These are phyloP conservation scores for Ilyonectria mors-panacis DNA, from an alignment of 2,329 filamentous ascomycete species.

Conservation along the genomic window DNA sequence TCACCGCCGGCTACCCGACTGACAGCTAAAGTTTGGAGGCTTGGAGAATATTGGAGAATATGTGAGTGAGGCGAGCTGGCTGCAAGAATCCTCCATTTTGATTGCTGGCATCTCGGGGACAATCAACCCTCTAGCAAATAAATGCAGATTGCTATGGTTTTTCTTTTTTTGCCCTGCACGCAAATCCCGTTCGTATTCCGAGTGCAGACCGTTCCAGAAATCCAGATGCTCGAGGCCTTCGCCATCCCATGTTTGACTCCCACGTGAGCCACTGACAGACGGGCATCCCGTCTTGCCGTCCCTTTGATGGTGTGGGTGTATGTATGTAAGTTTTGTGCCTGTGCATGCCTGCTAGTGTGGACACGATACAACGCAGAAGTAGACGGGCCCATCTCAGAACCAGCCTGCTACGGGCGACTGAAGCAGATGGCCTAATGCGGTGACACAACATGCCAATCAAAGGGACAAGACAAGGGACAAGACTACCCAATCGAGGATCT, in stretches of 20 bases:
- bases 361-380: conserved; percentile 32
- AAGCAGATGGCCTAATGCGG: conserved; percentile 33
- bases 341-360: conserved; percentile 17
- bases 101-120: conserved; percentile 42
- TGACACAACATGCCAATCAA: conserved; percentile 39
- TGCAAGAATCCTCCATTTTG: conserved; percentile 41
- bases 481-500: conserved; percentile 34
- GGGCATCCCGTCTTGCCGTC: conserved; percentile 32
- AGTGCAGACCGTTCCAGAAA: conserved; percentile 45
- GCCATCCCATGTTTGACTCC: conserved; percentile 37
- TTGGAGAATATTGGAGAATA: conserved; percentile 25
- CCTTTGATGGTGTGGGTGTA: conserved; percentile 1
- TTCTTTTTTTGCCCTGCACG: conserved; percentile 8
- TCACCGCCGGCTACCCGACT: conserved; percentile 36
- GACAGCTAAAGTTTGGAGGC: conserved; percentile 34
- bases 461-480: conserved; percentile 15
- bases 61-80: conserved; percentile 28
- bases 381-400: conserved; percentile 23
- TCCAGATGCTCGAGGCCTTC: conserved; percentile 37
- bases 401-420: conserved; percentile 26
- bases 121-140: conserved; percentile 36
- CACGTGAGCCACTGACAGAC: conserved; percentile 21
- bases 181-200: conserved; percentile 32
- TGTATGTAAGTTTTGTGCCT: conserved; percentile 19
- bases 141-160: conserved; percentile 4